Evolutionary conservation across 805 yeast genomes (phyloP), one percentile per base, ranked within the genome.

Genomic region (Debaryomyces maramus): DNA sequence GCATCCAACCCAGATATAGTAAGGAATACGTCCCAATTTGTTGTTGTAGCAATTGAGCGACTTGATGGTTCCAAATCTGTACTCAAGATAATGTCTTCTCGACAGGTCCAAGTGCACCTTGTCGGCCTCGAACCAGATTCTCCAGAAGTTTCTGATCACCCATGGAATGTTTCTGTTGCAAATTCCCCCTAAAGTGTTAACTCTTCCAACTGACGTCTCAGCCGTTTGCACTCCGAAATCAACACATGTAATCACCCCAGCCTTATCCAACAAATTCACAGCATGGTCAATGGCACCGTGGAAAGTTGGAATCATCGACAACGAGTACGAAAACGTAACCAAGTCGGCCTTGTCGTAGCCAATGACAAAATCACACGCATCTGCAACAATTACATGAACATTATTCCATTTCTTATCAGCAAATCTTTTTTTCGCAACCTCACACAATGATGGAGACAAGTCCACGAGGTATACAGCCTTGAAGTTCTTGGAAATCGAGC

Each of bases 81-180:
- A 85, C 61, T 86, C 95, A 52, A 87, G 72, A 63, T 85, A 86
- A 54, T 83, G 88, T 65, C 95, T 78, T 66, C 95, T 78, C 6
- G 88, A 76, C 22, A 89, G 80, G 56, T 86, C 95, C 49, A 86
- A 72, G 52, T 79, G 83, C 3, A 86, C 95, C 41, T 82, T 75
- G 61, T 86, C 95, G 38, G 83, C 83, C 61, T 86, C 95, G 60
- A 87, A 86, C 95, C 95, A 87, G 32, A 83, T 67, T 55, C 89
- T 75, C 95, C 95, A 86, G 58, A 86, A 87, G 21, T 87, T 84
- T 57, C 95, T 73, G 36, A 77, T 72, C 41, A 83, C 45, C 95
- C 95, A 86, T 19, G 88, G 83, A 45, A 78, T 81, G 57, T 85
- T 85, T 54, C 95, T 73, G 52, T 79, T 75, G 22, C 74, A 74